Evolutionary conservation across 2,329 filamentous ascomycete species (phyloP).

Genomic region (Verticillium nonalfalfae): DNA sequence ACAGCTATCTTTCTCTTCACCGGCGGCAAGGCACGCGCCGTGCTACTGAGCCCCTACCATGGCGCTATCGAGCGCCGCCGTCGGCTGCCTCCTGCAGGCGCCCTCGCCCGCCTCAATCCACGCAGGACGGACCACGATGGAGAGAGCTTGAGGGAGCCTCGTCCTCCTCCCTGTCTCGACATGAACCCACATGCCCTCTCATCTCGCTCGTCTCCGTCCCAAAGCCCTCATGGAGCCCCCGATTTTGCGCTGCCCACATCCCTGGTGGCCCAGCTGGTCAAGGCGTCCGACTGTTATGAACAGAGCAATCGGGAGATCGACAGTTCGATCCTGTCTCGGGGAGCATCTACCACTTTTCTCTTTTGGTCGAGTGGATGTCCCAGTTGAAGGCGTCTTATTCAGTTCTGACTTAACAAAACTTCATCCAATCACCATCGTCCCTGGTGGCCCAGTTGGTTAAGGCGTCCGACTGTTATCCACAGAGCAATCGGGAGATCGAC

Average conservation of each 20-base stretch:
- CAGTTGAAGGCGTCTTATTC: no score
- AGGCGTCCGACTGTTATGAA: constrained; percentile 1
- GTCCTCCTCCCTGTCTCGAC: no score
- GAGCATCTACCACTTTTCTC: neutral
- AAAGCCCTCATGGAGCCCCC: neutral
- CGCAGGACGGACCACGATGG: neutral
- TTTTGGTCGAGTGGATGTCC: neutral
- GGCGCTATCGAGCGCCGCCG: neutral
- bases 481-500: constrained; percentile 1
- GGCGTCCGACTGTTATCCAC: constrained; percentile 1
- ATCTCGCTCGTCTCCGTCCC: neutral
- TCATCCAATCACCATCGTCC: neutral
- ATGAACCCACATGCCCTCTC: neutral
- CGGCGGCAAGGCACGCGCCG: no score
- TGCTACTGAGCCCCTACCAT: no score
- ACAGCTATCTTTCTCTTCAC: no score
- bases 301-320: constrained; percentile 1
- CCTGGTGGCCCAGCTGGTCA: constrained; percentile 1
- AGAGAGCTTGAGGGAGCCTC: no score
- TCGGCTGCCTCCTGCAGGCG: neutral
- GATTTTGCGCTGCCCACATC: neutral
- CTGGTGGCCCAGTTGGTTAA: constrained; percentile 1
- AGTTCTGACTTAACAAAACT: no score
- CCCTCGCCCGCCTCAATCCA: neutral
- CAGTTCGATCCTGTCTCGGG: constrained; percentile 2